These are phyloP conservation scores for Fusarium sp. DNA, from an alignment of 2,329 filamentous ascomycete species.

Conservation along the genomic window DNA sequence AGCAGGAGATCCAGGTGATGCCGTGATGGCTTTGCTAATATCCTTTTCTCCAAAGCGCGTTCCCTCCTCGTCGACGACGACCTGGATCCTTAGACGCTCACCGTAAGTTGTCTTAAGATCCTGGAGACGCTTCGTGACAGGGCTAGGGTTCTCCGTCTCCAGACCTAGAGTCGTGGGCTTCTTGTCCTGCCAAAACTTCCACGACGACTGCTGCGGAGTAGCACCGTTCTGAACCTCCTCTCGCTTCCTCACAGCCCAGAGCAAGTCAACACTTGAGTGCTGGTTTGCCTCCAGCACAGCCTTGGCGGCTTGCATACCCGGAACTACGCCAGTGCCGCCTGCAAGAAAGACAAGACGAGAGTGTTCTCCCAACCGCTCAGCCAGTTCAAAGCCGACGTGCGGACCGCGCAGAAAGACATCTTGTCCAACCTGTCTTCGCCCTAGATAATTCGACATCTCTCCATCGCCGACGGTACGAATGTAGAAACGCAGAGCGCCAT, in stretches of 20 bases:
- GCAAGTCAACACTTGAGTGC: conserved; percentile 67
- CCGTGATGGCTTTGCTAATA: conserved; percentile 54
- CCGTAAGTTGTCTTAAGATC: conserved; percentile 68
- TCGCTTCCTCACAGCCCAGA: conserved; percentile 81
- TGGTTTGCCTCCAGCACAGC: conserved; percentile 62
- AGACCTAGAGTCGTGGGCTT: conserved; percentile 34
- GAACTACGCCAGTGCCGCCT: conserved; percentile 91
- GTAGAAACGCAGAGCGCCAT: conserved; percentile 72
- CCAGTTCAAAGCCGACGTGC: conserved; percentile 71
- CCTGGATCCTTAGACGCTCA: conserved; percentile 70
- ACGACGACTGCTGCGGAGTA: conserved; percentile 34
- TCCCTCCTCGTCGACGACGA: conserved; percentile 85
- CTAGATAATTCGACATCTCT: conserved; percentile 87
- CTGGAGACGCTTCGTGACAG: conserved; percentile 71
- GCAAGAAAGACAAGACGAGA: conserved; percentile 81
- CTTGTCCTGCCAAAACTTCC: conserved; percentile 41
- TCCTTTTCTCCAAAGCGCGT: conserved; percentile 68
- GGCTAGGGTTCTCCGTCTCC: conserved; percentile 49
- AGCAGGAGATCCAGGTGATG: not conserved
- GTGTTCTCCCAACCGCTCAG: conserved; percentile 46
- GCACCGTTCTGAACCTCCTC: conserved; percentile 58
- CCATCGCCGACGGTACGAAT: conserved; percentile 82
- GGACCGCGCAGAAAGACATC: conserved; percentile 83
- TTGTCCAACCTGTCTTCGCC: conserved; percentile 69
- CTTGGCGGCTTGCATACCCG: conserved; percentile 82